These are phyloP conservation scores for Pseudogymnoascus destructans DNA, from an alignment of 2,329 filamentous ascomycete species.

Conservation along the genomic window DNA sequence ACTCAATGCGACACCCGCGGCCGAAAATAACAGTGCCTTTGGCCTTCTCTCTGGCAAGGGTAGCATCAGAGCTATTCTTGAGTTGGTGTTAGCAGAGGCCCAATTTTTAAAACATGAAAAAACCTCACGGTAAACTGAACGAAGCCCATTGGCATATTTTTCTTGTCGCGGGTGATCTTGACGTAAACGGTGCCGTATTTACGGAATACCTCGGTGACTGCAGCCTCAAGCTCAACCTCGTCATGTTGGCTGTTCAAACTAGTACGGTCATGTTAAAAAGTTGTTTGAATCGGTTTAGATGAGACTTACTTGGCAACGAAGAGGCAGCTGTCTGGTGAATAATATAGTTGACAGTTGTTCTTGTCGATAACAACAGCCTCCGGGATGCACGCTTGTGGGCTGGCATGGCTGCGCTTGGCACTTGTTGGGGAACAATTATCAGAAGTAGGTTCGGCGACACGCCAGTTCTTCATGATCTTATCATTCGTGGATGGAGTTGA, in stretches of 20 bases:
- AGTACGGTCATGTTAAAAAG: conserved; percentile 30
- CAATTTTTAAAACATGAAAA: background rate
- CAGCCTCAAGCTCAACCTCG: conserved; percentile 38
- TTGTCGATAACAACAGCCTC: background rate
- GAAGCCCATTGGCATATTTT: conserved; percentile 52
- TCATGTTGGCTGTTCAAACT: conserved; percentile 31
- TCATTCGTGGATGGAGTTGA: background rate
- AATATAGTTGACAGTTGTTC: conserved; percentile 12
- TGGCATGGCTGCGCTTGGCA: background rate
- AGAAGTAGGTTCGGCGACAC: background rate
- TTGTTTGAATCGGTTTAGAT: background rate
- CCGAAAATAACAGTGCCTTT: conserved; percentile 38
- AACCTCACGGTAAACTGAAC: conserved; percentile 46
- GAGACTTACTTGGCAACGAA: conserved; percentile 52
- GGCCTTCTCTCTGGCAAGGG: conserved; percentile 34
- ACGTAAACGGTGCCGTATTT: conserved; percentile 44
- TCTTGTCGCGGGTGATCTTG: conserved; percentile 47
- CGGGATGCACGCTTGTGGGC: background rate
- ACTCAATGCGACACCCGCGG: conserved; percentile 46
- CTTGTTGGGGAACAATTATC: background rate
- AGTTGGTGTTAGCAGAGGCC: conserved; percentile 19
- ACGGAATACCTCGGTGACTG: conserved; percentile 40
- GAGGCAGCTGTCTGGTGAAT: conserved; percentile 42
- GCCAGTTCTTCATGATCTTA: conserved; percentile 6
- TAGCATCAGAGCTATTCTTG: conserved; percentile 38